phyloP scores from a whole-genome alignment of 192 early-diverging fungal genomes.

The Cetraspora pellucida region DNA sequence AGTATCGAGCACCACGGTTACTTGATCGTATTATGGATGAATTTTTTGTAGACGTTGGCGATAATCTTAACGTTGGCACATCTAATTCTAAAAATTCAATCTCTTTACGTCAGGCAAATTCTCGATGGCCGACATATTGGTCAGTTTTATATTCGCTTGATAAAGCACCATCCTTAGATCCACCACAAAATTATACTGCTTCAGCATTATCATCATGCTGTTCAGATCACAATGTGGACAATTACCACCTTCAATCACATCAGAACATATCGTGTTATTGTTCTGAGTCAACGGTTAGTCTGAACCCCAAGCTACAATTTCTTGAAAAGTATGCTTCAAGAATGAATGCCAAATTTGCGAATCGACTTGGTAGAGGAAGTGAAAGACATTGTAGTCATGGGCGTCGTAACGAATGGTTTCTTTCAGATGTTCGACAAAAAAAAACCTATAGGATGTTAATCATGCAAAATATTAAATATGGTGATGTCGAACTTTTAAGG shows the following conservation, averaged over 20 bases:
- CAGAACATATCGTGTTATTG: conserved; percentile 22
- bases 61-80: neutral
- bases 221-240: neutral
- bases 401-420: conserved; percentile 42
- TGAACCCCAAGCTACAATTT: conserved; percentile 30
- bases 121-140: conserved; percentile 32
- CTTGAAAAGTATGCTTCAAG: conserved; percentile 24
- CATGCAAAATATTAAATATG: conserved; percentile 47
- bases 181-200: conserved; percentile 7
- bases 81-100: neutral
- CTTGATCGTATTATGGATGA: conserved; percentile 50
- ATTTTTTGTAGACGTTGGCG: conserved; percentile 43
- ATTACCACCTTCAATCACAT: neutral
- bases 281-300: neutral
- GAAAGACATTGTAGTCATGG: conserved; percentile 11
- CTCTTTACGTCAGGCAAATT: conserved; percentile 7
- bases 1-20: conserved; percentile 40
- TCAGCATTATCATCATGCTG: neutral
- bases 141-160: conserved; percentile 33
- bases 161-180: conserved; percentile 20
- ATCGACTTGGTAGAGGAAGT: neutral
- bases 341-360: conserved; percentile 33
- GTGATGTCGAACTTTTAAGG: conserved; percentile 43
- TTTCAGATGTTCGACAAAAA: conserved; percentile 44
- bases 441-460: conserved; percentile 52